Base-by-base conservation (phyloP, 805 yeast species). In the Candida awuae region DNA sequence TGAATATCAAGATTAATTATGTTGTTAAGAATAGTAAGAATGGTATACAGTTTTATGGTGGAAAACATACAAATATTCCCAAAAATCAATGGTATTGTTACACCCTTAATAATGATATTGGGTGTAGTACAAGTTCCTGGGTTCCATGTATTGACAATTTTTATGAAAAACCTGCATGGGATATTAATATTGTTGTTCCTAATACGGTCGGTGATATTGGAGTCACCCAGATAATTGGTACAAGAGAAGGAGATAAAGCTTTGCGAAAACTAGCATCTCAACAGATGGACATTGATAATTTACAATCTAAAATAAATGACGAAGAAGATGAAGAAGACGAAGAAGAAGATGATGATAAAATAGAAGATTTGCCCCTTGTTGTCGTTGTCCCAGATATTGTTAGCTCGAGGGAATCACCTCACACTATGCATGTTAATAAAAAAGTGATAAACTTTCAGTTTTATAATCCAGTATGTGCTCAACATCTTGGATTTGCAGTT, bases 81-180 rank as follows among this genome's bases (percentile, higher is more conserved):
- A 57, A 56, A 38, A 58, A 65, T 26, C 61, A 63, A 34, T 86
- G 95, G 94, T 92, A 81, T 52, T 94, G 85, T 2, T 87, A 83
- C 58, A 90, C 97, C 0, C 68, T 75, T 2, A 88, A 90, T 53
- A 70, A 84, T 4, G 87, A 85, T 21, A 61, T 80, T 32, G 85
- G 86, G 14, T 70, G 82, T 4, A 75, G 92, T 13, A 84, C 97
- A 0, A 84, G 95, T 2, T 81, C 87, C n/a, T 92, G 99, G 99
- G 83, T 92, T 35, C 99, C 99, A 0, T 92, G 98, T 55, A 71
- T 92, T 6, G 97, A 92, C 47, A 84, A 81, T 32, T 58, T 87
- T 23, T 81, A 88, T 73, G 96, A 87, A 50, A 74, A 85, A 45
- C 81, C 84, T 31, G 82, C 96, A 1, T 92, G 97, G 97, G 87